phyloP scores from a whole-genome alignment of 192 early-diverging fungal species.

The Coemansia sp. region DNA sequence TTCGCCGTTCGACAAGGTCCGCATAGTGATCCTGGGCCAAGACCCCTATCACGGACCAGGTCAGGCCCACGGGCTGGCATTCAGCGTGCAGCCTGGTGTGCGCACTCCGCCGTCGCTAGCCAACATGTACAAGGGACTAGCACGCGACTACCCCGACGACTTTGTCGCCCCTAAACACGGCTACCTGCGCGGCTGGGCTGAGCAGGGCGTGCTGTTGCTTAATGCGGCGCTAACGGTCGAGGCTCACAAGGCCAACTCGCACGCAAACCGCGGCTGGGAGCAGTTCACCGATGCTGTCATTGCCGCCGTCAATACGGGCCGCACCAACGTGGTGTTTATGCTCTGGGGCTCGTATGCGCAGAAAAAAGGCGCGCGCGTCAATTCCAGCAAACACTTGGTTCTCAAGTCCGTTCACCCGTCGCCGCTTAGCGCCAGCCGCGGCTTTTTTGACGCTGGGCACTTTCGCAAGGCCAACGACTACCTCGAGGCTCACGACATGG shows the following conservation, averaged over 20 bases:
- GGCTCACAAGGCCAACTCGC: slow-evolving; percentile 71
- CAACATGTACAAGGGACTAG: slow-evolving; percentile 86
- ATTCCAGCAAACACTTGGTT: slow-evolving; percentile 78
- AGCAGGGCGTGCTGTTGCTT: slow-evolving; percentile 84
- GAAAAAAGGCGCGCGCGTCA: slow-evolving; percentile 72
- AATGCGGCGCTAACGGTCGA: slow-evolving; percentile 88
- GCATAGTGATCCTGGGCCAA: slow-evolving; percentile 92
- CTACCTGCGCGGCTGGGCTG: slow-evolving; percentile 72
- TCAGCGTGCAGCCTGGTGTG: slow-evolving; percentile 80
- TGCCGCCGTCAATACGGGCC: slow-evolving; percentile 59
- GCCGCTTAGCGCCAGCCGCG: slow-evolving; percentile 79
- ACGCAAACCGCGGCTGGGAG: slow-evolving; percentile 80
- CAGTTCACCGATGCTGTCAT: slow-evolving; percentile 83
- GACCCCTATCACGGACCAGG: slow-evolving; percentile 68
- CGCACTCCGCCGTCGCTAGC: slow-evolving; percentile 76
- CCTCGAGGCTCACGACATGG: slow-evolving; percentile 42
- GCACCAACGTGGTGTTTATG: slow-evolving; percentile 77
- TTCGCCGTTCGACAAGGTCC: slow-evolving; percentile 60
- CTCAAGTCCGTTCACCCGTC: slow-evolving; percentile 85
- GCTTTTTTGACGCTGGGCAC: slow-evolving; percentile 82
- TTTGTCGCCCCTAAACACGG: slow-evolving; percentile 76
- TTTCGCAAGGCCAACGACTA: slow-evolving; percentile 88
- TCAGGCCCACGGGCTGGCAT: slow-evolving; percentile 89
- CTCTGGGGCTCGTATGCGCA: slow-evolving; percentile 89
- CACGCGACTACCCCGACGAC: slow-evolving; percentile 59